Base-by-base conservation (phyloP, 2,329 filamentous ascomycete genomes). In the Xylariaceae sp. region DNA sequence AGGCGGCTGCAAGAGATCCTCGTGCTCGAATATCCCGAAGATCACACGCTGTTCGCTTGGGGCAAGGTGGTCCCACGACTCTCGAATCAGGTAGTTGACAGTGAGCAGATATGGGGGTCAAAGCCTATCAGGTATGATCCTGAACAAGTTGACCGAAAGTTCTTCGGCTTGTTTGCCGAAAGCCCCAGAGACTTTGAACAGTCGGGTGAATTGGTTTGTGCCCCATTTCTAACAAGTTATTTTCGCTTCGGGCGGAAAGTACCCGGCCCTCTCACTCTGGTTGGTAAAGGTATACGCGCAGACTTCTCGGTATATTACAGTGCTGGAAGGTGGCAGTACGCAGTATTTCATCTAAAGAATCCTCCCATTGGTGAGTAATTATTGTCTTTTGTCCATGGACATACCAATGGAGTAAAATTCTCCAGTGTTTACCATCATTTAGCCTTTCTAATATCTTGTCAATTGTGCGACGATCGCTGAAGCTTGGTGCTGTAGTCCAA, bases 11-110 rank as follows among this genome's bases (percentile, higher is more conserved):
- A 68, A 35, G 58, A 64, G 9, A 49, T 58, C 20, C 60, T 67
- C 23, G 55, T 60, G 8, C 58, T 46, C 6, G 50, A 55, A 13
- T 59, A 60, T 18, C 58, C 62, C 2, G 52, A 63, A 15, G 65
- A 68, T 23, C 59, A 63, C 44, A 60, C 59, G 2, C 33, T 68
- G 1, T 67, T 66, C 15, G 62, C 64, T 1, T 68, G 64, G 65
- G 51, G 55, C 6, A 53, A 42, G 18, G 15, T 57, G 1, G 41
- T 46, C 9, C 7, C 23, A 6, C 13, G 11, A 10, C 24, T 21
- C 6, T 21, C 45, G 1, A 36, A 39, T 15, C 4, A 10, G 7
- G 3, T 57, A 7, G 11, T 42, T 2, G 23, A 46, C 15, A 1
- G 7, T 4, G 33, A 30, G 15, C 24, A 45, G 6, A 6, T 36